phyloP scores from a whole-genome alignment of 768 basidiomycete genomes.

The Panellus pusillus region DNA sequence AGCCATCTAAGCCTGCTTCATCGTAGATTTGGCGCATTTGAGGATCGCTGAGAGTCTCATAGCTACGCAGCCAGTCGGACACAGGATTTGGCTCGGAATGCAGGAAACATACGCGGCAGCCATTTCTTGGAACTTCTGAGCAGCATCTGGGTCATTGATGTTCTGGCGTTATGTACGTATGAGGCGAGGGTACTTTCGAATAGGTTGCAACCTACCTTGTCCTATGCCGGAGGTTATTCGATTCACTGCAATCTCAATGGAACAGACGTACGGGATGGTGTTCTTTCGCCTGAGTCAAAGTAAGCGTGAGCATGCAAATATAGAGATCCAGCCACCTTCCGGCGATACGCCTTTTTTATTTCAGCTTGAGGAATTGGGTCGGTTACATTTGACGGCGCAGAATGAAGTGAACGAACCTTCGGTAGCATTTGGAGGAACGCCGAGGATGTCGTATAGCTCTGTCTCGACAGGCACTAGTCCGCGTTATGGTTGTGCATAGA shows the following conservation, averaged over 20 bases:
- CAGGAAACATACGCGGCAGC: conserved; percentile 72
- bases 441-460: conserved; percentile 85
- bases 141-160: conserved; percentile 83
- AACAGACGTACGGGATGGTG: conserved; percentile 73
- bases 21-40: conserved; percentile 74
- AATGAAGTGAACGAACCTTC: conserved; percentile 50
- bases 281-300: conserved; percentile 66
- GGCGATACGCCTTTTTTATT: conserved; percentile 92
- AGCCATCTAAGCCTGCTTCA: conserved; percentile 66
- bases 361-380: conserved; percentile 52
- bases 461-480: conserved; percentile 70
- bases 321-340: conserved; percentile 59
- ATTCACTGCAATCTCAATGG: conserved; percentile 3
- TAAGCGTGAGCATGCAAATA: conserved; percentile 20
- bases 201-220: conserved; percentile 51
- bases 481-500: background rate
- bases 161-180: conserved; percentile 49
- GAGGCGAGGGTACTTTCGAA: background rate
- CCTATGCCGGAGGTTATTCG: conserved; percentile 40
- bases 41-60: conserved; percentile 78
- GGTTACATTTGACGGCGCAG: background rate
- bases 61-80: conserved; percentile 43
- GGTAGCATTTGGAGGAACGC: conserved; percentile 64
- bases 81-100: background rate
- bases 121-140: conserved; percentile 85